Percentiles rank a stretch among this genome's conserved stretches.
Conservation (phyloP, 2,329 filamentous ascomycete genomes). For the Bretziella fagacearum region DNA sequence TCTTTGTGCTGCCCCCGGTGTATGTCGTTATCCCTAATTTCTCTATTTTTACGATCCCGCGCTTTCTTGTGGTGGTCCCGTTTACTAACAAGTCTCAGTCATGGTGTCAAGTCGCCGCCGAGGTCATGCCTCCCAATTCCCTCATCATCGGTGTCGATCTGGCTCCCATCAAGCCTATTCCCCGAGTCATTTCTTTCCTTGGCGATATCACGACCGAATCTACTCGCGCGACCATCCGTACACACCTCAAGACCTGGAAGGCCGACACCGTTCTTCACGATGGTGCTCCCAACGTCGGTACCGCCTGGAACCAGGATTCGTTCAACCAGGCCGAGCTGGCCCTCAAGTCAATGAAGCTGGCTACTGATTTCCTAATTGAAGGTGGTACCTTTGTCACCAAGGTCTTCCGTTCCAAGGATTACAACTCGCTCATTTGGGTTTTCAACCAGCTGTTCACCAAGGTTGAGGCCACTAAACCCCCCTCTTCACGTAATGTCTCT, state of each 20-base stretch:
- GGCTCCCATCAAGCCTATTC: slow-evolving; percentile 87
- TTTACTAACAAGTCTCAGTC: slow-evolving; percentile 35
- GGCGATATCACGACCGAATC: slow-evolving; percentile 97
- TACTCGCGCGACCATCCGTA: slow-evolving; percentile 73
- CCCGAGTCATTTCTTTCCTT: slow-evolving; percentile 86
- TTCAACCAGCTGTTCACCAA: slow-evolving; percentile 93
- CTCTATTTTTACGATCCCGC: slow-evolving; percentile 2
- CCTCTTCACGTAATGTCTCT: slow-evolving; percentile 86
- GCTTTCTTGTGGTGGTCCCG: neutral
- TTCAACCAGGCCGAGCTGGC: slow-evolving; percentile 93
- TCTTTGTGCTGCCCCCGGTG: slow-evolving; percentile 90
- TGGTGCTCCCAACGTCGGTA: slow-evolving; percentile 94
- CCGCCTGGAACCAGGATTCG: slow-evolving; percentile 94
- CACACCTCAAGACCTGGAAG: slow-evolving; percentile 90
- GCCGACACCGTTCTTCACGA: slow-evolving; percentile 92
- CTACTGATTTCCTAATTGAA: slow-evolving; percentile 78
- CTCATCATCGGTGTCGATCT: slow-evolving; percentile 92
- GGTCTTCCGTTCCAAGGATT: slow-evolving; percentile 93
- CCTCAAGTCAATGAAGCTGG: slow-evolving; percentile 78
- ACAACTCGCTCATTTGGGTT: slow-evolving; percentile 90
- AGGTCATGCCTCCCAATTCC: slow-evolving; percentile 80
- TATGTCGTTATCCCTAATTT: slow-evolving; percentile 29
- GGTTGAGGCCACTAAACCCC: slow-evolving; percentile 94
- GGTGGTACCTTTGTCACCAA: slow-evolving; percentile 94
- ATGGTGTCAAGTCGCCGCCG: slow-evolving; percentile 92